phyloP scores from a whole-genome alignment of 208 protist genomes.

The Crithidia fasciculata region DNA sequence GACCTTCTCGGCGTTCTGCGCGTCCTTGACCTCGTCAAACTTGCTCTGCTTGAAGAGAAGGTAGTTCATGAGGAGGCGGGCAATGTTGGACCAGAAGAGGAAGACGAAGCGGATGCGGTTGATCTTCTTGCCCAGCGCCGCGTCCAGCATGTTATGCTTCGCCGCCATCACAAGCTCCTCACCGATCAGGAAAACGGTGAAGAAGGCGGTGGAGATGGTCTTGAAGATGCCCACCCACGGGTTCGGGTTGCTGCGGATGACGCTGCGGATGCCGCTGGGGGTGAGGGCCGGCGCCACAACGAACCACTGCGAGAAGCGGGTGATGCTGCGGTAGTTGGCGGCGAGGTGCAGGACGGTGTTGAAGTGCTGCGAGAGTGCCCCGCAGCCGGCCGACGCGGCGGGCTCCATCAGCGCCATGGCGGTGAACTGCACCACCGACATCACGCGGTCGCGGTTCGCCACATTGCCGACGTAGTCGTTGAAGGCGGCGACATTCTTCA shows the following conservation, averaged over 20 bases:
- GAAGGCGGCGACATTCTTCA: constrained; percentile 43
- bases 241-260: constrained; percentile 47
- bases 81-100: constrained; percentile 88
- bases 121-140: constrained; percentile 40
- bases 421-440: constrained; percentile 70
- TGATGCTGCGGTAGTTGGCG: constrained; percentile 74
- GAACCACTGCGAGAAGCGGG: constrained; percentile 77
- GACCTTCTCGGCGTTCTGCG: constrained; percentile 43
- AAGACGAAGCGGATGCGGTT: constrained; percentile 79
- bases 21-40: constrained; percentile 50
- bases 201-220: constrained; percentile 63
- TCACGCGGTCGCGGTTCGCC: constrained; percentile 72
- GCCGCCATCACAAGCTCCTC: constrained; percentile 79
- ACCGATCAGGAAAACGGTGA: constrained; percentile 76
- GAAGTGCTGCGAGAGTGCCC: constrained; percentile 44
- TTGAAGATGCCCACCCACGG: constrained; percentile 53
- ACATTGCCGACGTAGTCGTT: constrained; percentile 59
- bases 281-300: constrained; percentile 62
- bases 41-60: constrained; percentile 50
- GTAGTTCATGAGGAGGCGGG: constrained; percentile 70
- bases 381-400: constrained; percentile 43
- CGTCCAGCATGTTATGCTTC: constrained; percentile 53
- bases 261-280: constrained; percentile 45
- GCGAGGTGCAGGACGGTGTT: constrained; percentile 58
- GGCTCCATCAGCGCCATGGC: constrained; percentile 57